phyloP scores from a whole-genome alignment of 1,284 basidiomycete genomes.

The Cryptococcus jaspeensis region DNA sequence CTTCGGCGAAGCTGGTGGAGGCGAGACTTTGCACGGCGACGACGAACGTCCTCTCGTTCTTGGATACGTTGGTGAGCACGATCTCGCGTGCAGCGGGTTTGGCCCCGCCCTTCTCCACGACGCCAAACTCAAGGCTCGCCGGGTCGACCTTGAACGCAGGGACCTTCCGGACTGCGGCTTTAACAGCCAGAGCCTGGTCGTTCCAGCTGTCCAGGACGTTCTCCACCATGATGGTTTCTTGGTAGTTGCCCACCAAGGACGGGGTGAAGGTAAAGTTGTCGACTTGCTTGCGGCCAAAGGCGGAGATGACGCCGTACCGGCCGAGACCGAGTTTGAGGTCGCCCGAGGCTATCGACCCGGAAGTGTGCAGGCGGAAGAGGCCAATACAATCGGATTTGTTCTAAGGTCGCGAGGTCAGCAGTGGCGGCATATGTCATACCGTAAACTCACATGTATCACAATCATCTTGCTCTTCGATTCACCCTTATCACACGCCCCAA shows the following conservation, averaged over 20 bases:
- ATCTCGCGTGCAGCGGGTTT: slow-evolving; percentile 36
- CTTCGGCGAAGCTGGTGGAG: slow-evolving; percentile 14
- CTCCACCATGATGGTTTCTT: slow-evolving; percentile 55
- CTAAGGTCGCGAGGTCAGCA: slow-evolving; percentile 9
- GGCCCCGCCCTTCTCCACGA: slow-evolving; percentile 11
- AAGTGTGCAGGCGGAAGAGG: slow-evolving; percentile 55
- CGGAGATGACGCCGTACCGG: slow-evolving; percentile 55
- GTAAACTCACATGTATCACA: slow-evolving; percentile 47
- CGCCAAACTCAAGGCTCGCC: slow-evolving; percentile 45
- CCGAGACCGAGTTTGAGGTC: slow-evolving; percentile 56
- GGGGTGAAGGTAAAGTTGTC: slow-evolving; percentile 52
- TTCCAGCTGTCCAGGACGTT: slow-evolving; percentile 55
- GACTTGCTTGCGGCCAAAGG: slow-evolving; percentile 56
- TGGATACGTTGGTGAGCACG: slow-evolving; percentile 53
- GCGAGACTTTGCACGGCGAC: slow-evolving; percentile 26
- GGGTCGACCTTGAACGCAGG: slow-evolving; percentile 54
- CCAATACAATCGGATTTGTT: slow-evolving; percentile 54
- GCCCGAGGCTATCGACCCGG: slow-evolving; percentile 56
- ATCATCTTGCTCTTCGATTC: slow-evolving; percentile 55
- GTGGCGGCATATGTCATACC: background rate
- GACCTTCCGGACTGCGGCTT: slow-evolving; percentile 54
- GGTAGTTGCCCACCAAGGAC: slow-evolving; percentile 53
- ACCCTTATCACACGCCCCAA: slow-evolving; percentile 56
- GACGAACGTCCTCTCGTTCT: slow-evolving; percentile 52
- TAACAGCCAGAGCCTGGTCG: slow-evolving; percentile 54